A percentile compares a stretch with the other conserved stretches of the same genome.
These are phyloP conservation scores for Phytopythium helicoides DNA, from an alignment of 352 stramenopile genomes.

Conservation along the genomic window DNA sequence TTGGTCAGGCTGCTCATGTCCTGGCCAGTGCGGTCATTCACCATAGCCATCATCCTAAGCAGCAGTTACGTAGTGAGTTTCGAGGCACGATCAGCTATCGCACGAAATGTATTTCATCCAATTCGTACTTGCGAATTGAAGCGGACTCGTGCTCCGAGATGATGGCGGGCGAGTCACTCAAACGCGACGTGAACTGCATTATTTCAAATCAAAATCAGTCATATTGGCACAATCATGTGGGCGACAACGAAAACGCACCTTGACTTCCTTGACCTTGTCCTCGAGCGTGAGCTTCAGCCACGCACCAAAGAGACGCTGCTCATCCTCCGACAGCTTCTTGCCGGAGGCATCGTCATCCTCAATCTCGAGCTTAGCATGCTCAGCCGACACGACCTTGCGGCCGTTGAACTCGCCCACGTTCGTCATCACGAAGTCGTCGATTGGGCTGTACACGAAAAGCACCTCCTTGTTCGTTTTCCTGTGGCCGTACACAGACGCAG, in stretches of 20 bases:
- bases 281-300: conserved; percentile 94
- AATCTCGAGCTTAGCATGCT: conserved; percentile 95
- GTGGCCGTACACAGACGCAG: background rate
- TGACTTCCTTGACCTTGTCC: conserved; percentile 88
- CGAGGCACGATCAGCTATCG: background rate
- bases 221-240: background rate
- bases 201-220: conserved; percentile 5
- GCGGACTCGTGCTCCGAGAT: conserved; percentile 98
- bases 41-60: conserved; percentile 97
- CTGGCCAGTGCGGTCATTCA: conserved; percentile 85
- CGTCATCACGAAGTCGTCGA: conserved; percentile 99
- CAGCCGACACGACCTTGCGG: conserved; percentile 94
- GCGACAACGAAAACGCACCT: conserved; percentile 24
- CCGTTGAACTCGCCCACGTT: conserved; percentile 98
- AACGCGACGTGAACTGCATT: conserved; percentile 75
- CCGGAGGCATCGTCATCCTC: conserved; percentile 42
- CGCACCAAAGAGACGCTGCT: conserved; percentile 88
- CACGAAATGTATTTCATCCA: background rate
- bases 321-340: conserved; percentile 79
- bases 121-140: conserved; percentile 89
- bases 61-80: conserved; percentile 4
- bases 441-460: conserved; percentile 98
- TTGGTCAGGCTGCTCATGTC: conserved; percentile 65
- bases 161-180: conserved; percentile 98
- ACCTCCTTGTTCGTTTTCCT: conserved; percentile 94